Conservation (phyloP, 106 monocot genomes). For the Dendrobium chrysotoxum region DNA sequence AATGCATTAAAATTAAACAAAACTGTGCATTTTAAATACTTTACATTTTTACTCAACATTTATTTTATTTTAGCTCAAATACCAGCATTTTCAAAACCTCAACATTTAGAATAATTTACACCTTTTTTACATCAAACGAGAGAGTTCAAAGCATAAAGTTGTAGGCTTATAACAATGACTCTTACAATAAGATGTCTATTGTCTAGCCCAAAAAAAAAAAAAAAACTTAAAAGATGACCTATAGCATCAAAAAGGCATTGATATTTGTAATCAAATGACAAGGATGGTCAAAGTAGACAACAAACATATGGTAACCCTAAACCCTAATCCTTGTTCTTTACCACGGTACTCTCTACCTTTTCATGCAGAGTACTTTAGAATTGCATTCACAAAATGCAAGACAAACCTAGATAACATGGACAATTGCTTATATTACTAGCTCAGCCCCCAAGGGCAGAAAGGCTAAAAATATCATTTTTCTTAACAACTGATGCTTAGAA, state of each 20-base stretch:
- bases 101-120: too few species aligned
- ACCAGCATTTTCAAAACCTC: too few species aligned
- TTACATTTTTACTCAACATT: too few species aligned
- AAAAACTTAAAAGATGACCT: neutral
- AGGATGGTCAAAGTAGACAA: neutral
- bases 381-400: neutral
- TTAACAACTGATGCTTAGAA: neutral
- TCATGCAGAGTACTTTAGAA: neutral
- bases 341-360: neutral
- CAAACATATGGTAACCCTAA: neutral
- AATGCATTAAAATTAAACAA: too few species aligned
- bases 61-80: too few species aligned
- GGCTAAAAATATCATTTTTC: neutral
- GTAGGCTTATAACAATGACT: neutral
- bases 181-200: neutral
- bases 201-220: neutral
- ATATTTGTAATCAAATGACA: neutral
- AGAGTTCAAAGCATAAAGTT: too few species aligned
- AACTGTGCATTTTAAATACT: too few species aligned
- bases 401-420: constrained; percentile 1
- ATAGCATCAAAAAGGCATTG: neutral
- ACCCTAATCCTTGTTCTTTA: constrained; percentile 1
- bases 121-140: too few species aligned
- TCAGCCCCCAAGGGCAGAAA: neutral
- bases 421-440: neutral